A percentile compares a stretch with the other conserved stretches of the same genome.
Conservation (phyloP, 202 grass and related monocot species). For the Saccharum hybrid region DNA sequence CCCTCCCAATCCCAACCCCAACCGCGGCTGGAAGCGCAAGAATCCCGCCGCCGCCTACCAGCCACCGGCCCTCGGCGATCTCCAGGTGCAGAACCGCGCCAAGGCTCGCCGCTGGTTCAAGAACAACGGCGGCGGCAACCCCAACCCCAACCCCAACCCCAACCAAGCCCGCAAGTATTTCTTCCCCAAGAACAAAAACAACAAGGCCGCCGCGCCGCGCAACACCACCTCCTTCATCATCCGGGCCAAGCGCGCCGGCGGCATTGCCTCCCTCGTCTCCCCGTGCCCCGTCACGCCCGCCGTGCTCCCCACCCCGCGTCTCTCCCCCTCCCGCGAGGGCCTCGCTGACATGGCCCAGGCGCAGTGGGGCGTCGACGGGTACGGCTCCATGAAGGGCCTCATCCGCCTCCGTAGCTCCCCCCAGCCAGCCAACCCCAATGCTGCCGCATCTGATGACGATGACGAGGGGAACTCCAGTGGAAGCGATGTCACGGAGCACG, state of each 20-base stretch:
- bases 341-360: constrained; percentile 87
- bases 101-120: constrained; percentile 92
- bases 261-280: constrained; percentile 83
- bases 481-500: constrained; percentile 92
- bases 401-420: constrained; percentile 79
- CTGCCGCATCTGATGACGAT: constrained; percentile 41
- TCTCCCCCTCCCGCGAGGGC: constrained; percentile 83
- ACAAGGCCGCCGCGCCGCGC: constrained; percentile 75
- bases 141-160: no score
- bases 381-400: constrained; percentile 93
- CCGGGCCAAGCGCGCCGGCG: constrained; percentile 86
- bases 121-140: constrained; percentile 23
- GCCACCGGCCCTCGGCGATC: constrained; percentile 75
- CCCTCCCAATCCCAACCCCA: constrained; percentile 37
- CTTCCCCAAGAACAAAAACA: constrained; percentile 52
- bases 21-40: constrained; percentile 62
- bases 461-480: constrained; percentile 63
- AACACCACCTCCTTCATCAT: constrained; percentile 98
- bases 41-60: constrained; percentile 58
- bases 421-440: constrained; percentile 29
- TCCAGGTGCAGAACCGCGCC: constrained; percentile 89
- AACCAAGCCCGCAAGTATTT: constrained; percentile 53
- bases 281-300: constrained; percentile 81
- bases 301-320: constrained; percentile 75
- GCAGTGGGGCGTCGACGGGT: constrained; percentile 93